Evolutionary conservation across 169 alveolate species (phyloP).

Genomic region (Plasmodium yoelii): DNA sequence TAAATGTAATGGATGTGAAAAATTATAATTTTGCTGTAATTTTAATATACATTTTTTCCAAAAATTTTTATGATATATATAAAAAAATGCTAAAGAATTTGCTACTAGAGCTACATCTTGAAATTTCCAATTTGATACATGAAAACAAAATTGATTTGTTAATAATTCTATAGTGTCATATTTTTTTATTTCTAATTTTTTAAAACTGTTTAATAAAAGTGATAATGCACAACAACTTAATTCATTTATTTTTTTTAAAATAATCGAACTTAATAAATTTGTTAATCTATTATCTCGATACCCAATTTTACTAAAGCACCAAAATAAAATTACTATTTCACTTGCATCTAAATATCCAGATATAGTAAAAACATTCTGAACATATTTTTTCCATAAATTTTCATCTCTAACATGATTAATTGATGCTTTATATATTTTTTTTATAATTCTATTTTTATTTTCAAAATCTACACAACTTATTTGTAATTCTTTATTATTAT

Average conservation of each 20-base stretch:
- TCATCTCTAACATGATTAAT: constrained; percentile 84
- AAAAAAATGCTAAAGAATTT: constrained; percentile 82
- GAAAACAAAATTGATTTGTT: constrained; percentile 82
- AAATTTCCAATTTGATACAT: constrained; percentile 76
- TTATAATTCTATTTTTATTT: constrained; percentile 74
- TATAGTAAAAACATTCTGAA: constrained; percentile 75
- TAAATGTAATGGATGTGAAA: constrained; percentile 79
- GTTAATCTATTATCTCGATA: constrained; percentile 80
- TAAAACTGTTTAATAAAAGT: constrained; percentile 81
- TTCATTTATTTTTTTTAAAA: constrained; percentile 76
- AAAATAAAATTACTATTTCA: constrained; percentile 81
- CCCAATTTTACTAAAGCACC: constrained; percentile 86
- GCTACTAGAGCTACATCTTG: constrained; percentile 86
- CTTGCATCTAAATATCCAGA: constrained; percentile 78
- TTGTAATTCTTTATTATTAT: constrained; percentile 2
- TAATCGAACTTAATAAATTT: constrained; percentile 77
- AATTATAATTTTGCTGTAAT: constrained; percentile 79
- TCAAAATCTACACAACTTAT: constrained; percentile 24
- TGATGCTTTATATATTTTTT: constrained; percentile 81
- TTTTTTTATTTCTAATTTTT: constrained; percentile 81
- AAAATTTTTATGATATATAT: constrained; percentile 82
- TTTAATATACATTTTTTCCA: constrained; percentile 76
- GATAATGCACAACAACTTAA: constrained; percentile 81
- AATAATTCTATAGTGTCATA: constrained; percentile 84
- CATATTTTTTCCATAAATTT: constrained; percentile 84